phyloP scores from a whole-genome alignment of 768 basidiomycete genomes.

The Phanerochaete sordida region DNA sequence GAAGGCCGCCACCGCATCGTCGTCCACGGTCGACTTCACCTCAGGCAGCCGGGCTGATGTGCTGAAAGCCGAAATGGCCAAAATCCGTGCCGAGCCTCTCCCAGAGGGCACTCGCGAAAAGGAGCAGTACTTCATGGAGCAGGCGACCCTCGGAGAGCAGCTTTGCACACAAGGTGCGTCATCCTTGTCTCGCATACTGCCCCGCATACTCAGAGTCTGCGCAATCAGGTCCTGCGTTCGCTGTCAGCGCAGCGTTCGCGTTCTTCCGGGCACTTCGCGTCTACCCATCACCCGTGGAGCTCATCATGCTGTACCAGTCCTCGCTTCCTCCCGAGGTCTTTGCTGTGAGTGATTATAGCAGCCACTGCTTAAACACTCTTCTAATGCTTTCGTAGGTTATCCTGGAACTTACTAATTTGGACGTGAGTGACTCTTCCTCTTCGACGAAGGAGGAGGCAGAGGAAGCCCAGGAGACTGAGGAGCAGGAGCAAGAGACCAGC shows the following conservation, averaged over 20 bases:
- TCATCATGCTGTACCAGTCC: slow-evolving; percentile 92
- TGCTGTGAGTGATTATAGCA: slow-evolving; percentile 45
- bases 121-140: slow-evolving; percentile 89
- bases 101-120: slow-evolving; percentile 70
- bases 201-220: neutral
- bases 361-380: neutral
- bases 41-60: slow-evolving; percentile 35
- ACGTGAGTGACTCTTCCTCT: slow-evolving; percentile 71
- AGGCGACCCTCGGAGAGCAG: slow-evolving; percentile 85
- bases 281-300: slow-evolving; percentile 92
- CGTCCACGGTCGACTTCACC: slow-evolving; percentile 25
- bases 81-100: slow-evolving; percentile 64
- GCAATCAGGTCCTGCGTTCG: slow-evolving; percentile 64
- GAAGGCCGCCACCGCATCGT: slow-evolving; percentile 50
- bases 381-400: slow-evolving; percentile 47
- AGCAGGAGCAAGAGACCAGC: slow-evolving; percentile 57
- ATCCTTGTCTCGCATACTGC: slow-evolving; percentile 9
- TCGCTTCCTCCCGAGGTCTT: slow-evolving; percentile 81
- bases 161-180: slow-evolving; percentile 67
- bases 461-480: slow-evolving; percentile 30
- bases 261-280: slow-evolving; percentile 94
- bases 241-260: slow-evolving; percentile 77
- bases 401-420: slow-evolving; percentile 82
- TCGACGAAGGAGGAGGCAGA: slow-evolving; percentile 21
- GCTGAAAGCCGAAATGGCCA: slow-evolving; percentile 60